Percentiles rank a stretch among this genome's conserved stretches.
Conservation (phyloP, 768 basidiomycete species). For the Naganishia vaughanmartiniae region DNA sequence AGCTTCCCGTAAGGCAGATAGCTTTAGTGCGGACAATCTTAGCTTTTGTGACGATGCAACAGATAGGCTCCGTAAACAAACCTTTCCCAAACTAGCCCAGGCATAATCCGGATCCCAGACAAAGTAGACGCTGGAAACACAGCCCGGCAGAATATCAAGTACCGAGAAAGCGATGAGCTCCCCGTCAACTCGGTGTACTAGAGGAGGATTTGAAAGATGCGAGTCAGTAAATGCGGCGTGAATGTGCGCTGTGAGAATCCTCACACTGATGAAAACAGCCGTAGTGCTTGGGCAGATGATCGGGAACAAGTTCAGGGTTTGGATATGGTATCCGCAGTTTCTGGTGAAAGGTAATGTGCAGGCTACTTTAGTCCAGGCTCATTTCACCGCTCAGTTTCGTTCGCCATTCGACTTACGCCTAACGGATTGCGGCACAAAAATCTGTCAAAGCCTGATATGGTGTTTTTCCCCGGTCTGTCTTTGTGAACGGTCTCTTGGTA, state of each 20-base stretch:
- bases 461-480: constrained; percentile 58
- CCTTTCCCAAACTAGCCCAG: constrained; percentile 52
- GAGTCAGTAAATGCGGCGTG: background rate
- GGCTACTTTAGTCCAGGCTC: background rate
- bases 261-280: constrained; percentile 86
- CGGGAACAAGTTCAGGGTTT: constrained; percentile 44
- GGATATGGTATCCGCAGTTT: constrained; percentile 24
- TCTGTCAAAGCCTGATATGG: constrained; percentile 60
- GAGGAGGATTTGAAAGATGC: background rate
- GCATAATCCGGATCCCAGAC: constrained; percentile 65
- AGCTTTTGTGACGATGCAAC: background rate
- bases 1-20: constrained; percentile 80
- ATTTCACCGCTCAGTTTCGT: background rate
- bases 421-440: constrained; percentile 82
- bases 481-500: constrained; percentile 80
- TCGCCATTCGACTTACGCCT: constrained; percentile 56
- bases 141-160: constrained; percentile 80
- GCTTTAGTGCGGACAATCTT: constrained; percentile 52
- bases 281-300: constrained; percentile 69
- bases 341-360: background rate
- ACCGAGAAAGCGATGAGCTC: constrained; percentile 80
- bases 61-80: constrained; percentile 8
- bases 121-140: constrained; percentile 83
- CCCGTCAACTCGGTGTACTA: constrained; percentile 71
- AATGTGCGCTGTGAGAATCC: constrained; percentile 12